These are phyloP conservation scores for Euphorbia schlechtendalii DNA, from an alignment of 441 rosid genomes.

Conservation along the genomic window DNA sequence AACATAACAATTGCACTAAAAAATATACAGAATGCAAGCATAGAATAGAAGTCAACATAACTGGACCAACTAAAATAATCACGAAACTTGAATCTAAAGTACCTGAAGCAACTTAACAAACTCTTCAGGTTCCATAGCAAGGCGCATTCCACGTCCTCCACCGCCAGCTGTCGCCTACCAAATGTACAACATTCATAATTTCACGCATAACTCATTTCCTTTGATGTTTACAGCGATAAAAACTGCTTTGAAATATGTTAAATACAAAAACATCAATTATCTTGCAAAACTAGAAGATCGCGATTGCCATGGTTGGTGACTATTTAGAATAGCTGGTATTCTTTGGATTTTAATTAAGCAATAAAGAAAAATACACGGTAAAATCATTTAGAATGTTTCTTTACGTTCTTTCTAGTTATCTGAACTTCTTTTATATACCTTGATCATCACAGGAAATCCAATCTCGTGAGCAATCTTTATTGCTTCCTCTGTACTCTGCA, in stretches of 20 bases:
- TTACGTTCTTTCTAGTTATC: no score
- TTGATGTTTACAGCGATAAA: not conserved
- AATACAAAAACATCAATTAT: no score
- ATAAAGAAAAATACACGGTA: not conserved
- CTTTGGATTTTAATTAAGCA: not conserved
- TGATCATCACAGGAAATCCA: constrained; percentile 96
- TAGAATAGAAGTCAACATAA: not conserved
- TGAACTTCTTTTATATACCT: no score
- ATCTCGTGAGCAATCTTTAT: constrained; percentile 70
- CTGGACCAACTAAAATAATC: not conserved
- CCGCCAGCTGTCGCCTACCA: constrained; percentile 98
- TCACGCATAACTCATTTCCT: constrained; percentile 4
- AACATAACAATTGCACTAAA: not conserved
- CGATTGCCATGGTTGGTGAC: not conserved
- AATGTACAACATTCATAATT: constrained; percentile 13
- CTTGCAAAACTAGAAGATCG: not conserved
- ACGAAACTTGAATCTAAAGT: constrained; percentile 5
- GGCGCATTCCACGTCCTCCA: constrained; percentile 99
- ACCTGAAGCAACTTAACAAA: constrained; percentile 96
- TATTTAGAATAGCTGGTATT: not conserved
- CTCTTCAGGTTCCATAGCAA: constrained; percentile 90
- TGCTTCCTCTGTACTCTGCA: constrained; percentile 89
- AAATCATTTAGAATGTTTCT: no score
- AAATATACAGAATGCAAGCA: not conserved
- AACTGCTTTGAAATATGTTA: not conserved